Evolutionary conservation across 495 filamentous ascomycete species (phyloP).

Genomic region (Penicillium cataractarum): DNA sequence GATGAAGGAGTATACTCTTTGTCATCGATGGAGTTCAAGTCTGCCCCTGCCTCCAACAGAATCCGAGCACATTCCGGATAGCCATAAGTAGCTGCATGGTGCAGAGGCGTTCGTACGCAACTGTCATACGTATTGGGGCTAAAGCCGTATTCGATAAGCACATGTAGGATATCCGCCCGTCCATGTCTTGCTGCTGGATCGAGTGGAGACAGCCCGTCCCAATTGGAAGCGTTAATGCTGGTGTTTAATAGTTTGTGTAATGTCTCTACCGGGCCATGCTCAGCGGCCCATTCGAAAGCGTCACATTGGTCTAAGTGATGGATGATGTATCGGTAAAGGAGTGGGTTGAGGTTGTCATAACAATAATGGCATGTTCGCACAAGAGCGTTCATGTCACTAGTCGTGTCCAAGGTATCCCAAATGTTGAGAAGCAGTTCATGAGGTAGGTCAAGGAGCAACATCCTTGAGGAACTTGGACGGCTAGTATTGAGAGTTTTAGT

Average conservation of each 20-base stretch:
- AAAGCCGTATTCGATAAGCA: slow-evolving; percentile 4
- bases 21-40: background rate
- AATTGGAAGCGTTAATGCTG: background rate
- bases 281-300: slow-evolving; percentile 5
- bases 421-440: slow-evolving; percentile 15
- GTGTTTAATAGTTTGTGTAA: slow-evolving; percentile 14
- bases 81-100: slow-evolving; percentile 4
- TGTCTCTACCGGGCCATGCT: background rate
- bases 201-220: background rate
- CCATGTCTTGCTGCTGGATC: background rate
- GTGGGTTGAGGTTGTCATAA: slow-evolving; percentile 8
- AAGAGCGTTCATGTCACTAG: slow-evolving; percentile 11
- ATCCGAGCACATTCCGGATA: background rate
- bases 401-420: slow-evolving; percentile 7
- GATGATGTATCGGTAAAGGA: slow-evolving; percentile 2
- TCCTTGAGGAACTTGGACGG: background rate
- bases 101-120: background rate
- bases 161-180: background rate
- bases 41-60: slow-evolving; percentile 14
- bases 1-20: background rate
- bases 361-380: slow-evolving; percentile 13
- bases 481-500: background rate
- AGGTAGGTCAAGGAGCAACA: slow-evolving; percentile 17
- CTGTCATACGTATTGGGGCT: background rate
- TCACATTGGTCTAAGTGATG: background rate